Base-by-base conservation (phyloP, 2,329 filamentous ascomycete species). In the Penicillium sp. region DNA sequence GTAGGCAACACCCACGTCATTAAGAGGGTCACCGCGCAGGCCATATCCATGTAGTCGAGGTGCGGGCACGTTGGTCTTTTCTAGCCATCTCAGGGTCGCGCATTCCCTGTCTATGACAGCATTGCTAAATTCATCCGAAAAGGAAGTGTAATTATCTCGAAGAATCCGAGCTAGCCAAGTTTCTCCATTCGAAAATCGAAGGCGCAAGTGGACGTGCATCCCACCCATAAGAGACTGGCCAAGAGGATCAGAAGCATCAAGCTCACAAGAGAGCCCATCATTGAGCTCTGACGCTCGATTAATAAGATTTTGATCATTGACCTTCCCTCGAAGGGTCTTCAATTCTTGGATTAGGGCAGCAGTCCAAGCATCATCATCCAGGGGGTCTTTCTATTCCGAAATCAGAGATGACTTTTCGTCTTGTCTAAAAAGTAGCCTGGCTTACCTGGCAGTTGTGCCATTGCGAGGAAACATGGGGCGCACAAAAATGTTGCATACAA, bases 11-110 rank as follows among this genome's bases (percentile, higher is more conserved):
- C 62, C 65, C 11, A 65, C 62, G 43, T 61, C 52, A 45, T 66
- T 65, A 9, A 47, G 30, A 30, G 55, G 55, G 9, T 56, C 54
- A 60, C 64, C 61, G 18, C 62, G 62, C 5, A 66, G 56, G 14
- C 64, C 64, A 46, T 63, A 62, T 1, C 54, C 60, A 54, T 66
- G 57, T 40, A 67, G 60, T 33, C 57, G 58, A 16, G 61, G 64
- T 8, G 63, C 58, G 21, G 61, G 65, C 9, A 66, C 23, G 57
- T 63, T 48, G 33, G 61, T 52, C 66, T 71, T 67, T 62, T 63
- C 61, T 23, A 67, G 49, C 23, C 38, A 53, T 30, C 45, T 52
- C 14, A 57, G 49, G 3, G 55, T 53, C 18, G 49, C 55, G 51
- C 55, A 53, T 38, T 57, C 55, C 20, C 24, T 53, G 18, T 47